phyloP scores from a whole-genome alignment of 75 land plant genomes.

The Selaginella tamariscina region DNA sequence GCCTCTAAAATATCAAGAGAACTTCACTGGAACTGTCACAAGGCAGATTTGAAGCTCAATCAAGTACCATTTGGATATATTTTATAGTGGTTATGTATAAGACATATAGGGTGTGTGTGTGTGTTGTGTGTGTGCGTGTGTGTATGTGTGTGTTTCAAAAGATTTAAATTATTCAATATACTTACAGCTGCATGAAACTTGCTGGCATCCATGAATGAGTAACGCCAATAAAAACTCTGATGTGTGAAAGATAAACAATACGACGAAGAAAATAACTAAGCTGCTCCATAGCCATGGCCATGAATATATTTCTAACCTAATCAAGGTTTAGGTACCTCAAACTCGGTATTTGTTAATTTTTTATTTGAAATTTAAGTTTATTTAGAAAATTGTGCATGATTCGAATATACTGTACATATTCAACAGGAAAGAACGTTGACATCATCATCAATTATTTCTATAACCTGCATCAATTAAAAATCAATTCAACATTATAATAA shows the following conservation, averaged over 20 bases:
- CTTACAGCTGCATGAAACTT: constrained; percentile 39
- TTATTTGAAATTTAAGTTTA: no score
- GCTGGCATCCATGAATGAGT: constrained; percentile 34
- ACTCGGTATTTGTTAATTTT: no score
- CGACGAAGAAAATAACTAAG: no score
- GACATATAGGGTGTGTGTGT: neutral
- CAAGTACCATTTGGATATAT: neutral
- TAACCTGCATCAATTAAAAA: constrained; percentile 28
- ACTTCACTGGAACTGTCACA: neutral
- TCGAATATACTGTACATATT: no score
- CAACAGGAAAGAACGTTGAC: constrained; percentile 28
- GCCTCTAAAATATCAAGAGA: no score
- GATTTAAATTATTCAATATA: neutral
- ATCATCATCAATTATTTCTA: constrained; percentile 40
- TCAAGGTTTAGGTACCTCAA: no score
- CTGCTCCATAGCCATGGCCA: no score
- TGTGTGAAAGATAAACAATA: constrained; percentile 52
- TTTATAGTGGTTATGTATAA: neutral
- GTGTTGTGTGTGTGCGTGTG: neutral
- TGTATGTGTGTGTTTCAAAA: neutral
- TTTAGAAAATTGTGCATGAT: no score
- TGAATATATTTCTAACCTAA: no score
- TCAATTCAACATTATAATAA: neutral
- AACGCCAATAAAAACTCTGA: constrained; percentile 59
- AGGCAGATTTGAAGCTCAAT: neutral